These are phyloP conservation scores for Pythium phragmiticola DNA, from an alignment of 352 stramenopile genomes.

Conservation along the genomic window DNA sequence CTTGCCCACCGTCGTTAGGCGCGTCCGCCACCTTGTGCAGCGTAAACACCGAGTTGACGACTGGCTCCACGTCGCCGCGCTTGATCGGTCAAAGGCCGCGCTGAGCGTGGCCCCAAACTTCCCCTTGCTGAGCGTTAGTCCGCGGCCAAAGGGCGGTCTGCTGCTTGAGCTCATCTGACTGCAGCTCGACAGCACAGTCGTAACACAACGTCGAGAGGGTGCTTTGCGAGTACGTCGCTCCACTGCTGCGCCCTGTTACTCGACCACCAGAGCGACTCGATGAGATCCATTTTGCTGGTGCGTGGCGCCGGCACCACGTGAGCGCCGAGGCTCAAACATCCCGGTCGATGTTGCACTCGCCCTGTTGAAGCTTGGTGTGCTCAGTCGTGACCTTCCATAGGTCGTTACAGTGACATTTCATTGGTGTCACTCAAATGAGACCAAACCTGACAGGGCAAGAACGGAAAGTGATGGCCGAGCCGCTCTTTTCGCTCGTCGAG, in stretches of 20 bases:
- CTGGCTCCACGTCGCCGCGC: constrained; percentile 28
- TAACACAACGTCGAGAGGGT: constrained; percentile 23
- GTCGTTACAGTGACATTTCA: too few species aligned
- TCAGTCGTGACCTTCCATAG: neutral
- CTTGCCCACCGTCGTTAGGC: constrained; percentile 28
- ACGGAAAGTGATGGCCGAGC: constrained; percentile 47
- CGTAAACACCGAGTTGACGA: constrained; percentile 38
- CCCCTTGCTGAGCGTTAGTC: too few species aligned
- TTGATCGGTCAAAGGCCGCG: constrained; percentile 28
- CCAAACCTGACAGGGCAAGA: neutral
- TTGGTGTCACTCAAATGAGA: constrained; percentile 11
- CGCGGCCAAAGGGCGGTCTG: constrained; percentile 33
- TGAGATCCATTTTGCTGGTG: constrained; percentile 30
- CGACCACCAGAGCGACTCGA: constrained; percentile 38
- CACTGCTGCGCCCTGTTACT: constrained; percentile 49
- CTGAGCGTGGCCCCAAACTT: constrained; percentile 43
- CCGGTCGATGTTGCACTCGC: constrained; percentile 28
- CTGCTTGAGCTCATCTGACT: constrained; percentile 35
- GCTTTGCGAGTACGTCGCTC: constrained; percentile 19
- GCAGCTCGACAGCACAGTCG: constrained; percentile 24
- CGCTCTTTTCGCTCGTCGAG: constrained; percentile 49
- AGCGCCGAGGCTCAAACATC: constrained; percentile 25
- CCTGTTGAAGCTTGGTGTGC: constrained; percentile 15
- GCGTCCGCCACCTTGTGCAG: constrained; percentile 45
- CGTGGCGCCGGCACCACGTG: constrained; percentile 33